A percentile compares a stretch with the other conserved stretches of the same genome.
These are phyloP conservation scores for Cercophora scortea DNA, from an alignment of 495 filamentous ascomycete species.

Conservation along the genomic window DNA sequence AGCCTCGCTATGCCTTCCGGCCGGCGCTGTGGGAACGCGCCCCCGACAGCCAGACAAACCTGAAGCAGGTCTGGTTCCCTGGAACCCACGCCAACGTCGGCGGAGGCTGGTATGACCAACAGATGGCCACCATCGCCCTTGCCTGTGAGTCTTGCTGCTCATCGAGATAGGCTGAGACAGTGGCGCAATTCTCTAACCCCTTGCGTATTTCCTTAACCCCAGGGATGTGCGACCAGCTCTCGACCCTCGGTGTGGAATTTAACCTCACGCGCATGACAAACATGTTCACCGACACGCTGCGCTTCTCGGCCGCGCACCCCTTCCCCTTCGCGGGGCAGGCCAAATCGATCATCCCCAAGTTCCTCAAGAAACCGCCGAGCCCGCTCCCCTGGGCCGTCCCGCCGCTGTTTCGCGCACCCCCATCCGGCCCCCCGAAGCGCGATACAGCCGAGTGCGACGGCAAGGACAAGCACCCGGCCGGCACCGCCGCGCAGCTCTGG, in stretches of 20 bases:
- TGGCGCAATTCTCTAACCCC: no score
- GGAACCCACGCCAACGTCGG: constrained; percentile 59
- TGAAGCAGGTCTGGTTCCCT: constrained; percentile 67
- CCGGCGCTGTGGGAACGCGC: constrained; percentile 52
- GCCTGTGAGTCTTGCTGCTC: constrained; percentile 13
- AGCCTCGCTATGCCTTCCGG: constrained; percentile 54
- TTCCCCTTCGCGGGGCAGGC: constrained; percentile 15
- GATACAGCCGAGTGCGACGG: constrained; percentile 14
- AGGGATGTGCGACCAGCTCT: constrained; percentile 32
- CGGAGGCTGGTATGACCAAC: constrained; percentile 35
- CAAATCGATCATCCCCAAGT: not conserved
- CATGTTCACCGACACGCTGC: constrained; percentile 16
- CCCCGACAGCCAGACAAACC: constrained; percentile 23
- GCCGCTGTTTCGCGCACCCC: not conserved
- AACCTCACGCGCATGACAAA: constrained; percentile 15
- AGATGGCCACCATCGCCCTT: constrained; percentile 23
- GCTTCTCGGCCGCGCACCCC: constrained; percentile 25
- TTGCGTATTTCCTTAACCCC: no score
- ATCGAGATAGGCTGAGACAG: no score
- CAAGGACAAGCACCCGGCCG: constrained; percentile 9
- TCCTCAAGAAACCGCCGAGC: constrained; percentile 1
- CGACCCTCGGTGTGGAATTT: constrained; percentile 26
- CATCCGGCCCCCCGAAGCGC: constrained; percentile 4
- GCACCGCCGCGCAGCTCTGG: constrained; percentile 7
- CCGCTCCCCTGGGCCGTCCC: constrained; percentile 12